Percentiles rank a stretch among this genome's conserved stretches.
These are phyloP conservation scores for Melastoma candidum DNA, from an alignment of 441 rosid species.

Conservation along the genomic window DNA sequence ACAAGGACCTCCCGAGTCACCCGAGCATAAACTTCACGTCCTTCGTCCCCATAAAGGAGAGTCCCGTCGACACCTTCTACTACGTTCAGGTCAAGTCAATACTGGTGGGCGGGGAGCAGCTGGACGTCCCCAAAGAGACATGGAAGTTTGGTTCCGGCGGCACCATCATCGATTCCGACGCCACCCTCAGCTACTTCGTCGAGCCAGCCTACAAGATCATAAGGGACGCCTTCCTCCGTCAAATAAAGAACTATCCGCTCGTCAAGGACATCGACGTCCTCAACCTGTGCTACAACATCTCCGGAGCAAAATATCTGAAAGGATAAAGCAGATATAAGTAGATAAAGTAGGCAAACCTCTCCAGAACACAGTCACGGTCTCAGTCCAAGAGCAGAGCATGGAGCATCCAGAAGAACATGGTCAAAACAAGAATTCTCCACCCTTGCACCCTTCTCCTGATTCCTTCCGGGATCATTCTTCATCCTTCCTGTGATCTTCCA, in stretches of 20 bases:
- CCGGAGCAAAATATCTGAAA: conserved; percentile 17
- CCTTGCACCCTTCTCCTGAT: conserved; percentile 63
- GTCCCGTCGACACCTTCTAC: conserved; percentile 70
- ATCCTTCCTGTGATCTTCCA: conserved; percentile 62
- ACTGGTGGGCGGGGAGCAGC: conserved; percentile 46
- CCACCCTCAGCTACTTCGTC: conserved; percentile 74
- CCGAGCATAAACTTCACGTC: conserved; percentile 70
- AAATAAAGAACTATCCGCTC: conserved; percentile 46
- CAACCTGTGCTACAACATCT: conserved; percentile 80
- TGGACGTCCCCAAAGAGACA: conserved; percentile 56
- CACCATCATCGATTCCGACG: conserved; percentile 82
- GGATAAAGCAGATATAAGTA: background rate
- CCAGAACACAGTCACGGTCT: conserved; percentile 86
- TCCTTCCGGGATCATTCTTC: conserved; percentile 92
- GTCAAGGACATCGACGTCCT: conserved; percentile 46
- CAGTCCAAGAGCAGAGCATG: conserved; percentile 97
- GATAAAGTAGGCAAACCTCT: conserved; percentile 40
- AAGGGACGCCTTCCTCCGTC: conserved; percentile 47
- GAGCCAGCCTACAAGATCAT: conserved; percentile 73
- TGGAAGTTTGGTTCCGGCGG: conserved; percentile 77
- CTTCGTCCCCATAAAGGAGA: conserved; percentile 47
- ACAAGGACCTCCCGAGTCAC: conserved; percentile 48
- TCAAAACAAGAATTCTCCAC: conserved; percentile 74
- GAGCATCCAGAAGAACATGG: conserved; percentile 91
- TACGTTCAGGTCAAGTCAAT: conserved; percentile 66